Conservation (phyloP, 441 rosid species). For the Euphorbia celastroides region DNA sequence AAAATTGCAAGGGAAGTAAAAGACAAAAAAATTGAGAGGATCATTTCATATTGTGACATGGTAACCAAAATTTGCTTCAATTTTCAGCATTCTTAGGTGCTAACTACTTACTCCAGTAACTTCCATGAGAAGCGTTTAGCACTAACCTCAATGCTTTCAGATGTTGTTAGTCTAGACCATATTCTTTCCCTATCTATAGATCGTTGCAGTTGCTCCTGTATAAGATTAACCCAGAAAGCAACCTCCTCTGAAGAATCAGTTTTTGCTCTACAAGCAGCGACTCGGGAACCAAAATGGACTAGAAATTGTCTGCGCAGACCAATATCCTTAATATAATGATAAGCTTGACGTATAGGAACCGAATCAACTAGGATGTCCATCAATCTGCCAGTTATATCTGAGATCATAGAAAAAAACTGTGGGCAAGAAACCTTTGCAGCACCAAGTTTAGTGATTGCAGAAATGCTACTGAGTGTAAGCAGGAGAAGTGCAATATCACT, state of each 20-base stretch:
- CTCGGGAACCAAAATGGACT: conserved; percentile 92
- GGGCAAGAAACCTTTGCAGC: conserved; percentile 75
- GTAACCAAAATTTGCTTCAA: not conserved
- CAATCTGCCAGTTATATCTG: conserved; percentile 77
- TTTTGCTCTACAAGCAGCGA: conserved; percentile 70
- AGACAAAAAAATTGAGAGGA: not conserved
- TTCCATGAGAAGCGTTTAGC: not conserved
- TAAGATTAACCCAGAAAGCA: conserved; percentile 90
- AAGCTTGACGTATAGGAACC: conserved; percentile 65
- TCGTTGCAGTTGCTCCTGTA: conserved; percentile 74
- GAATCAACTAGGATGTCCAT: conserved; percentile 87
- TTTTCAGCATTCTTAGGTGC: not conserved
- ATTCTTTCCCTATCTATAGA: conserved; percentile 96
- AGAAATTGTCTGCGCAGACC: conserved; percentile 89
- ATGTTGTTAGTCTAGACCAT: conserved; percentile 92
- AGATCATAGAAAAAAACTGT: conserved; percentile 58
- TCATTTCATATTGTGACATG: not conserved
- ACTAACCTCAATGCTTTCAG: conserved; percentile 96
- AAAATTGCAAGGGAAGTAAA: not conserved
- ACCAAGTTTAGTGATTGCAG: conserved; percentile 89
- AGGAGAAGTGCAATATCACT: conserved; percentile 71
- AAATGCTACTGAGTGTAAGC: conserved; percentile 77
- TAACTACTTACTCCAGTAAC: not conserved
- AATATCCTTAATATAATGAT: conserved; percentile 58
- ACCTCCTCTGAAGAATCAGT: conserved; percentile 78